phyloP scores from a whole-genome alignment of 169 alveolate species.

The Plasmodium gonderi region DNA sequence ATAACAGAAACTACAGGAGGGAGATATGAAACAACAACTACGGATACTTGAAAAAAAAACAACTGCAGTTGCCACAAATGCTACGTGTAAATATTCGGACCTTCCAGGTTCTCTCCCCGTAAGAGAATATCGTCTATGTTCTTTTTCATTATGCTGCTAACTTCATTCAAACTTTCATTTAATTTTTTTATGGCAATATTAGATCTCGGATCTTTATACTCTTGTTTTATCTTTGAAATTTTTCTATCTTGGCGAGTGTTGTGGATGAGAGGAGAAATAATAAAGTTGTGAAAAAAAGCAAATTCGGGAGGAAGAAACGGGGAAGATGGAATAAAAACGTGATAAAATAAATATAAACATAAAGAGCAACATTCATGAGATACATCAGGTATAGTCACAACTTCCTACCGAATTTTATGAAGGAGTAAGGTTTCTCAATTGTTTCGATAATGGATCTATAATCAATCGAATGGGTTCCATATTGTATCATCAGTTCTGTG shows the following conservation, averaged over 20 bases:
- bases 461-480: slow-evolving; percentile 76
- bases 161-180: slow-evolving; percentile 84
- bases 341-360: too few species aligned
- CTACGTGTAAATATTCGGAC: slow-evolving; percentile 37
- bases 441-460: slow-evolving; percentile 74
- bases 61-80: background rate
- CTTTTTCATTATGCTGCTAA: slow-evolving; percentile 83
- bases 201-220: slow-evolving; percentile 83
- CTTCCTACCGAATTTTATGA: slow-evolving; percentile 82
- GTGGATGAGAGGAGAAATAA: background rate
- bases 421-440: slow-evolving; percentile 83
- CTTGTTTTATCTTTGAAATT: slow-evolving; percentile 81
- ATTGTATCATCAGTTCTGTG: slow-evolving; percentile 76
- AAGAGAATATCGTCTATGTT: slow-evolving; percentile 83
- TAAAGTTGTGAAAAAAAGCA: background rate
- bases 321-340: background rate
- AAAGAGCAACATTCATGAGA: background rate
- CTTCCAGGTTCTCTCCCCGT: slow-evolving; percentile 86
- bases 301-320: too few species aligned
- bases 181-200: slow-evolving; percentile 82
- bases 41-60: too few species aligned
- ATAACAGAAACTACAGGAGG: too few species aligned
- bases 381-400: background rate
- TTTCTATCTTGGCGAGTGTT: slow-evolving; percentile 82
- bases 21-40: too few species aligned